Percentiles rank a stretch among this genome's conserved stretches.
Conservation (phyloP, 805 yeast species). For the Ogataea ganodermae region DNA sequence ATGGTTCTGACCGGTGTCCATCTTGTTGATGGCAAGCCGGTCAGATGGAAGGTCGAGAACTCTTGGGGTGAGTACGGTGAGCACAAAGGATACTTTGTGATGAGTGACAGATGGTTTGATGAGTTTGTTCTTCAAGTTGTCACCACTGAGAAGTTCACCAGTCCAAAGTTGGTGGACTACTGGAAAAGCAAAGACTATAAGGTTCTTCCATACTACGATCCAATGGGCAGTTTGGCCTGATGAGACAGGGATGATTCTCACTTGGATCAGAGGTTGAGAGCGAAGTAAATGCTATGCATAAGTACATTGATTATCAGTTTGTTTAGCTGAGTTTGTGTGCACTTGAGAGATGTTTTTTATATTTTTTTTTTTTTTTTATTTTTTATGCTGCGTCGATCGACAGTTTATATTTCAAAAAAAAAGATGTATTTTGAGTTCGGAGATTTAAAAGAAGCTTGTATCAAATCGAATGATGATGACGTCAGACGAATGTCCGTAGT, state of each 20-base stretch:
- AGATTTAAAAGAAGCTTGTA: neutral
- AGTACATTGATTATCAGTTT: too few relatives aligned
- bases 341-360: too few relatives aligned
- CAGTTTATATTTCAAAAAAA: neutral
- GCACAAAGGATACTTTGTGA: conserved; percentile 66
- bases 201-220: conserved; percentile 70
- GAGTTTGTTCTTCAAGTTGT: conserved; percentile 76
- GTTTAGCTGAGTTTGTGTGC: too few relatives aligned
- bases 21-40: conserved; percentile 56
- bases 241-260: too few relatives aligned
- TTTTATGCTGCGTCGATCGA: neutral
- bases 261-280: too few relatives aligned
- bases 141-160: conserved; percentile 36
- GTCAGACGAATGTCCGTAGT: neutral
- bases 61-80: conserved; percentile 80
- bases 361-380: neutral
- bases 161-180: conserved; percentile 41
- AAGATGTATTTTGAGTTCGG: neutral
- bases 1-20: conserved; percentile 86
- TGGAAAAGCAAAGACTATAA: conserved; percentile 52
- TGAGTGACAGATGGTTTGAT: conserved; percentile 75
- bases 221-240: conserved; percentile 75
- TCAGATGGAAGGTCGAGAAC: conserved; percentile 75
- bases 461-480: neutral
- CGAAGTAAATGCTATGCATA: too few relatives aligned